These are phyloP conservation scores for Aspergillus sp. DNA, from an alignment of 2,329 filamentous ascomycete genomes.

Conservation along the genomic window DNA sequence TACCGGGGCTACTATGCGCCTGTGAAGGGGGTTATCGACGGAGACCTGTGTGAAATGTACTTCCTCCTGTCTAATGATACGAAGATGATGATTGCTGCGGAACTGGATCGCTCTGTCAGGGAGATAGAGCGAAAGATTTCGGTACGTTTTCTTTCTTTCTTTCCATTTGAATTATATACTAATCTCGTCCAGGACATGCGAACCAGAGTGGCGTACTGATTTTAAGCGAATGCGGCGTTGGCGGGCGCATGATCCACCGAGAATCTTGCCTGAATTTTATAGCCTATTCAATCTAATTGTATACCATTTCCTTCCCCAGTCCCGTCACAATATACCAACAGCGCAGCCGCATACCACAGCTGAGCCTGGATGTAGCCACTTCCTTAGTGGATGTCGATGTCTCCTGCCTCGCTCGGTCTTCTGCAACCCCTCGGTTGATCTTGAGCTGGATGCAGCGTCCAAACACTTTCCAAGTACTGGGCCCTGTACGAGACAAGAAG, in stretches of 20 bases:
- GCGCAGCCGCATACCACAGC: neutral
- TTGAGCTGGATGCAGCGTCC: constrained; percentile 43
- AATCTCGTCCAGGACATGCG: constrained; percentile 52
- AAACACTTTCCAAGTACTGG: constrained; percentile 11
- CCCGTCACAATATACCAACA: neutral
- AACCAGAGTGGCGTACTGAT: constrained; percentile 57
- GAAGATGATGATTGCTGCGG: constrained; percentile 92
- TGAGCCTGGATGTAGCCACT: neutral
- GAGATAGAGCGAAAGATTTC: constrained; percentile 97
- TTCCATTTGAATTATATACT: constrained; percentile 3
- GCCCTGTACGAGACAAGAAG: constrained; percentile 49
- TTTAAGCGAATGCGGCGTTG: constrained; percentile 12
- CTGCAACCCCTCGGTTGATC: constrained; percentile 32
- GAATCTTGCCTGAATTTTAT: constrained; percentile 21
- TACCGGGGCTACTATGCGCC: constrained; percentile 95
- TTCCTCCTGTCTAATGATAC: constrained; percentile 79
- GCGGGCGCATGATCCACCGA: constrained; percentile 23
- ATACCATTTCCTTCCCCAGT: neutral
- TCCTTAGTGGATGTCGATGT: constrained; percentile 23
- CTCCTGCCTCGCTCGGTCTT: constrained; percentile 55
- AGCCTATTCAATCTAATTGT: constrained; percentile 9
- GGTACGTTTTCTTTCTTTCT: constrained; percentile 38
- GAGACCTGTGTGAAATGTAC: constrained; percentile 92
- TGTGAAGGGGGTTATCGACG: constrained; percentile 94
- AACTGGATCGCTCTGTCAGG: constrained; percentile 83